Evolutionary conservation across 495 filamentous ascomycete species (phyloP), one percentile per base, ranked within the genome.

Genomic region (Extremus antarcticus): DNA sequence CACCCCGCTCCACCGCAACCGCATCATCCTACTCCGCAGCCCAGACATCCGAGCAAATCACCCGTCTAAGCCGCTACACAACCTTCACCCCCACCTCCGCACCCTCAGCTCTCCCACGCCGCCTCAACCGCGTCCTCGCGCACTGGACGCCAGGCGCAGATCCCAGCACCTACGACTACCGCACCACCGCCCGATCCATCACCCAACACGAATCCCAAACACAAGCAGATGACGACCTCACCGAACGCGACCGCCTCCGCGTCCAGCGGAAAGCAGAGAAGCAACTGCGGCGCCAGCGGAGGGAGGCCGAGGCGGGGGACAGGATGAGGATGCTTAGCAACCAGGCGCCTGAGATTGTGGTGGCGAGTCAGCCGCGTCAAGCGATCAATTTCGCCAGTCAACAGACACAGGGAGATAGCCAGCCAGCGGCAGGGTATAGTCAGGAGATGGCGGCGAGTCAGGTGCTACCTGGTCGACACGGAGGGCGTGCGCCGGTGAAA

Each of bases 391-490:
- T 15, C 7, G 13, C 13, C 7, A 35, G 29, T 35, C 29, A 35
- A 35, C 7, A 13, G 29, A 35, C 29, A 13, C 29, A 35, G 29
- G 25, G 20, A n/a, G 59, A 54, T 17, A 54, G 45, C 23, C 58
- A 53, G 23, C 32, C 24, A n/a, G 22, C 21, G n/a, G 51, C 39
- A 1, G 59, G 21, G 40, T 24, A 8, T 9, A 51, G 50, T 29
- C 55, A 55, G 39, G 40, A 22, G 24, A 13, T 46, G 25, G 49
- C 51, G 43, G 63, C 63, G 7, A 70, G 65, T 61, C 67, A 70
- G 51, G 58, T 70, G 15, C 63, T 68, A 43, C 48, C 52, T 11
- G 67, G 67, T 8, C n/a, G 57, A 45, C 59, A 61, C 64, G 67
- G 65, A 21, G 67, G 64, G 1, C 53, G 64, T 50, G 63, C 55